A percentile compares a stretch with the other conserved stretches of the same genome.
Conservation (phyloP, 139 green algal species). For the Desmodesmus armatus region DNA sequence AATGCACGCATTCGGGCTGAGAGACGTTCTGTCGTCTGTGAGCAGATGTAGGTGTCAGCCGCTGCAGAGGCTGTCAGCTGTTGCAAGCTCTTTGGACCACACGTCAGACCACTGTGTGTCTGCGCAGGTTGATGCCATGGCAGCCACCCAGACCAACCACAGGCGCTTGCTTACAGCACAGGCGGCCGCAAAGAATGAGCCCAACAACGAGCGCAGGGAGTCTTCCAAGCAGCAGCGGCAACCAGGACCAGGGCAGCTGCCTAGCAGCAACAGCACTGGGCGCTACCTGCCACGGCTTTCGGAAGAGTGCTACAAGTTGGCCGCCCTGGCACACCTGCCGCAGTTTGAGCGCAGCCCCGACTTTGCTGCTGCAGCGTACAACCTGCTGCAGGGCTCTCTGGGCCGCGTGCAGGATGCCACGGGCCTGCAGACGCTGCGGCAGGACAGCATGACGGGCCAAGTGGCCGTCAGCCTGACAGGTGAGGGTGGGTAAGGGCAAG, state of each 20-base stretch:
- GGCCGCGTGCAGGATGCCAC: conserved; percentile 53
- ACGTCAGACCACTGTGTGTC: not conserved
- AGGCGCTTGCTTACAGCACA: not conserved
- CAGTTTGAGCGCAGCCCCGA: conserved; percentile 14
- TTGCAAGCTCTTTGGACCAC: not conserved
- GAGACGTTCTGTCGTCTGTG: not conserved
- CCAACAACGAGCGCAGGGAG: not conserved
- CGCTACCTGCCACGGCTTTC: conserved; percentile 34
- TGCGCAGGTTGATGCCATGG: not conserved
- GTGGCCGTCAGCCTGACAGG: conserved; percentile 73
- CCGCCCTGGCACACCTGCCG: conserved; percentile 63
- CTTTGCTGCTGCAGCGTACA: conserved; percentile 57
- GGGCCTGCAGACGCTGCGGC: conserved; percentile 44
- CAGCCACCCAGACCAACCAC: not conserved
- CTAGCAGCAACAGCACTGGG: too few relatives aligned
- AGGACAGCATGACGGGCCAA: conserved; percentile 37
- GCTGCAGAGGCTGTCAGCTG: not conserved
- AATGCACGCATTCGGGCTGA: not conserved
- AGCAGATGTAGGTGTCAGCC: not conserved
- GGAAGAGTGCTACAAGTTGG: conserved; percentile 58
- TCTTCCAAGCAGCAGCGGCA: not conserved
- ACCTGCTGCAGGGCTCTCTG: conserved; percentile 33
- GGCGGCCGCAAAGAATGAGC: not conserved
- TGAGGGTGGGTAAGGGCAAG: too few relatives aligned
- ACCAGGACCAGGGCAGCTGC: too few relatives aligned